phyloP scores from a whole-genome alignment of 225 moss, liverwort and hornwort genomes.

The Takakia lepidozioides region DNA sequence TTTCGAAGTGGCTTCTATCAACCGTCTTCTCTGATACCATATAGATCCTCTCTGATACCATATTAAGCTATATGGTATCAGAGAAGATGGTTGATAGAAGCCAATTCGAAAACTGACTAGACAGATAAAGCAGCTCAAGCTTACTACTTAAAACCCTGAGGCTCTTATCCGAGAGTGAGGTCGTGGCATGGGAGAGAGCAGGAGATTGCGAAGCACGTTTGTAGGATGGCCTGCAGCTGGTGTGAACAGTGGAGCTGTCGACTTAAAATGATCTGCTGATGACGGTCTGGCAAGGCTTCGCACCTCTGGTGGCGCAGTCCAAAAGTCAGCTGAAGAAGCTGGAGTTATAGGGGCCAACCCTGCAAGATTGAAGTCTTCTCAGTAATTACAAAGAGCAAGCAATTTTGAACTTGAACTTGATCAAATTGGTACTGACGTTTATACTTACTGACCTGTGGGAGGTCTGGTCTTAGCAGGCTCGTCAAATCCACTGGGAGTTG shows the following conservation, averaged over 20 bases:
- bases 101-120: too few relatives aligned
- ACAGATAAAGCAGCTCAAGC: too few relatives aligned
- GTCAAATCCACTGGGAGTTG: slow-evolving; percentile 51
- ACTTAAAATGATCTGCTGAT: slow-evolving; percentile 29
- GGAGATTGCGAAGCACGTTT: slow-evolving; percentile 34
- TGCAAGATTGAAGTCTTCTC: too few relatives aligned
- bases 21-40: too few relatives aligned
- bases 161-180: slow-evolving; percentile 17
- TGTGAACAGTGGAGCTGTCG: slow-evolving; percentile 28
- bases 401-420: not conserved
- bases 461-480: slow-evolving; percentile 27
- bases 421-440: not conserved
- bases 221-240: slow-evolving; percentile 29
- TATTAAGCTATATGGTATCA: too few relatives aligned
- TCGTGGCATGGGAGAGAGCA: slow-evolving; percentile 22
- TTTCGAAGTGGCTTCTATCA: too few relatives aligned
- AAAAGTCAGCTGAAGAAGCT: slow-evolving; percentile 60
- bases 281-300: slow-evolving; percentile 17
- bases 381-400: not conserved
- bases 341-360: slow-evolving; percentile 63
- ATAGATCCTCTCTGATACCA: too few relatives aligned
- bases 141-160: too few relatives aligned
- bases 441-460: slow-evolving; percentile 27
- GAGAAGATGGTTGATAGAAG: too few relatives aligned
- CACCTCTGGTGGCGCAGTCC: slow-evolving; percentile 63